Base-by-base conservation (phyloP, 1,284 basidiomycete genomes). In the Malassezia vespertilionis region DNA sequence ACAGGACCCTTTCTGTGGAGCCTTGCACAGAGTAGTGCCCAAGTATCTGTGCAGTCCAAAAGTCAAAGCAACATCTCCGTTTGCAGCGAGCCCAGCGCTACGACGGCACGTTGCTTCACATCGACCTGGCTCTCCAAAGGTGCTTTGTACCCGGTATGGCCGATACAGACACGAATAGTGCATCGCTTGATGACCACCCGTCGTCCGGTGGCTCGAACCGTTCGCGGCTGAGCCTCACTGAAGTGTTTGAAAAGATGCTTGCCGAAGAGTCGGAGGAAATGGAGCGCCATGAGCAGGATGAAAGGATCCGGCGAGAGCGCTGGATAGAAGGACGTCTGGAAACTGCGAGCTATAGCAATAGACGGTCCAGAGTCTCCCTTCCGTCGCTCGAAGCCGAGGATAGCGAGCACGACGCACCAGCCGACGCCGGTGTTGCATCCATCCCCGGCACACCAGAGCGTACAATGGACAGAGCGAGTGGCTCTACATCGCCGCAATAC, bases 141-240 rank as follows among this genome's bases (percentile, higher is more conserved):
- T n/a, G n/a, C n/a, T n/a, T n/a, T n/a, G n/a, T n/a, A n/a, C n/a
- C n/a, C n/a, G n/a, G n/a, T n/a, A n/a, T n/a, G n/a, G n/a, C n/a
- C n/a, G n/a, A n/a, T n/a, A n/a, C n/a, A n/a, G n/a, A n/a, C n/a
- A n/a, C n/a, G n/a, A n/a, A n/a, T n/a, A n/a, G n/a, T n/a, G n/a
- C n/a, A n/a, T n/a, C n/a, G n/a, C 8, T 20, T 22, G 23, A 33
- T 24, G 21, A 14, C 5, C n/a, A 5, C 14, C 15, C 30, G 4
- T 51, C 48, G 33, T 51, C 41, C 33, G 35, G 37, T 23, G 26
- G 30, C 30, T 45, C 48, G 35, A 51, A 40, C 38, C 48, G 48
- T 18, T 18, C 31, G 2, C 32, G 41, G 3, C 31, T 18, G 8
- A 43, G 41, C 33, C 21, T 43, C 11, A 43, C 41, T 8, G 41